Evolutionary conservation across 495 filamentous ascomycete genomes (phyloP), one percentile per base, ranked within the genome.

Genomic region (Aspergillus panamensis): DNA sequence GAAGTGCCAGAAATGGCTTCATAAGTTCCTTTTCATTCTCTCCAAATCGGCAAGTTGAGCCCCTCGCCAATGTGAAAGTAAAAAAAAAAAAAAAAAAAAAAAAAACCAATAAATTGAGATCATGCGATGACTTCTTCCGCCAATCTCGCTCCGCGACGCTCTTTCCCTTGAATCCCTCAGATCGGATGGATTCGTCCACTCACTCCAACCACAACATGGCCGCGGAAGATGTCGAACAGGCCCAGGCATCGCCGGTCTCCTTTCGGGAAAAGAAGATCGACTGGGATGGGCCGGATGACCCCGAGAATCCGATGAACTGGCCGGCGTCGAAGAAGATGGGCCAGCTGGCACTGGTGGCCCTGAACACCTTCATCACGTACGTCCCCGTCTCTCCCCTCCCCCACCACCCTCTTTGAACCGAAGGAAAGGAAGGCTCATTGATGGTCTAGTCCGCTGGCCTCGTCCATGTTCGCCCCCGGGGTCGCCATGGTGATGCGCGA

Each of bases 401-500:
- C 19, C 3, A 12, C 6, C 16, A n/a, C n/a, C n/a, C n/a, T n/a
- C 13, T 3, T 3, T 44, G 8, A 44, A 44, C 4, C n/a, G n/a
- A n/a, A n/a, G 16, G 17, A 43, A 14, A 9, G 7, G 7, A 43
- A 43, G 29, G 8, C 59, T 62, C 50, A 62, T 42, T 29, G 30
- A 30, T 4, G n/a, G n/a, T n/a, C n/a, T 48, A 68, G 68, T 12
- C 66, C 68, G 3, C 76, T 88, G 35, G 84, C 84, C 0, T 86
- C 85, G 1, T 84, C 84, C 2, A 87, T 88, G 67, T 78, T 88
- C 53, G 82, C 85, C 0, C 85, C 85, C 3, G 84, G 82, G 8
- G 80, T 86, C 37, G 61, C 61, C 8, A 72, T 71, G 19, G 77
- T 86, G 31, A 76, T 80, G 62, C 54, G 60, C 29, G 81, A 85